These are phyloP conservation scores for Alnus glutinosa DNA, from an alignment of 306 rosid genomes.

Conservation along the genomic window DNA sequence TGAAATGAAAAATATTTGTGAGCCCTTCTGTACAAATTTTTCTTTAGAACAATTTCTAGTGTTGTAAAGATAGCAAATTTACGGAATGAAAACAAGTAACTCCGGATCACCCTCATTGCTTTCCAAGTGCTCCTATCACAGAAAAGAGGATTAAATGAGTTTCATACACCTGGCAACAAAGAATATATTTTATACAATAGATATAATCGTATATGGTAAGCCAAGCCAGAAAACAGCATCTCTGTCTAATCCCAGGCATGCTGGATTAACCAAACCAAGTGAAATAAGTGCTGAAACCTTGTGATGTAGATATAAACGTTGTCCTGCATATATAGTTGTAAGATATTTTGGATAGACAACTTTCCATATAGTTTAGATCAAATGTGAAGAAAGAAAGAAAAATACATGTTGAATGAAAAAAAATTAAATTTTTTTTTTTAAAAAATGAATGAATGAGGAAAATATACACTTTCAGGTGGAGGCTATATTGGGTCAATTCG, in stretches of 20 bases:
- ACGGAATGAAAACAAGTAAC: conserved; percentile 90
- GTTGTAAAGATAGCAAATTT: conserved; percentile 30
- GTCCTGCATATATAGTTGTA: neutral
- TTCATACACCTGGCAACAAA: conserved; percentile 1
- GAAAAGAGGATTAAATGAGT: conserved; percentile 21
- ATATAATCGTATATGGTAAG: neutral
- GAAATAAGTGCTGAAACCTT: neutral
- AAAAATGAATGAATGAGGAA: neutral
- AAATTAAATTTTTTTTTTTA: too few relatives aligned
- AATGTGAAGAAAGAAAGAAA: neutral
- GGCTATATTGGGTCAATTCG: neutral
- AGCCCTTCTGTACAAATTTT: neutral
- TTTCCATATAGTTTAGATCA: neutral
- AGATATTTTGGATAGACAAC: neutral
- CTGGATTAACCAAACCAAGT: neutral
- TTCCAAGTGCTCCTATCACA: conserved; percentile 73
- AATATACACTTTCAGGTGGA: neutral
- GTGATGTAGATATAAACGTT: neutral
- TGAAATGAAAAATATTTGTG: conserved; percentile 12
- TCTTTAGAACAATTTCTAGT: neutral
- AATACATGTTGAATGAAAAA: neutral
- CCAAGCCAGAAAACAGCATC: conserved; percentile 1
- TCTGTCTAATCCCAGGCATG: neutral
- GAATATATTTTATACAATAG: neutral
- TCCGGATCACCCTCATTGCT: conserved; percentile 99